Conservation (phyloP, 768 basidiomycete species). For the Collybia nuda region DNA sequence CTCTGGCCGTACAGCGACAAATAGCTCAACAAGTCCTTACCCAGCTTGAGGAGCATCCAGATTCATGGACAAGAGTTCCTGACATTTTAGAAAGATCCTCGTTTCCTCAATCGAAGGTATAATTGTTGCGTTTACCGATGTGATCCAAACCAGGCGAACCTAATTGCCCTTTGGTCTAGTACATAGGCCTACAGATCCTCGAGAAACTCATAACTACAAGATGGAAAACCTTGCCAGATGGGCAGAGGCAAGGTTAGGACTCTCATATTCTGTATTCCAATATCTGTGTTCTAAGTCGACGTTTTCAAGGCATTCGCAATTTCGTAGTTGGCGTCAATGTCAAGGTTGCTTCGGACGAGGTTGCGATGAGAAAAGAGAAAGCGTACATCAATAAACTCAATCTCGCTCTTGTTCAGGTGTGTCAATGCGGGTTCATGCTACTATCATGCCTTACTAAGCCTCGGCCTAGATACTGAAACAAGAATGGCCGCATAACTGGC, state of each 20-base stretch:
- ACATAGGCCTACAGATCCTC: conserved; percentile 94
- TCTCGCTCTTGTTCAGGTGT: conserved; percentile 89
- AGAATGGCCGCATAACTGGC: conserved; percentile 99
- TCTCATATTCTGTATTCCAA: neutral
- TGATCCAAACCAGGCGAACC: conserved; percentile 8
- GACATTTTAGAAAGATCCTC: conserved; percentile 84
- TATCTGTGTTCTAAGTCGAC: neutral
- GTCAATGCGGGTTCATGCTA: conserved; percentile 19
- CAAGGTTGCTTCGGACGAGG: conserved; percentile 91
- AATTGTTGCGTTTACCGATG: conserved; percentile 10
- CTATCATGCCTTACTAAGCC: conserved; percentile 10
- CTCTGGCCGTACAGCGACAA: conserved; percentile 69
- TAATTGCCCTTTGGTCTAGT: conserved; percentile 46
- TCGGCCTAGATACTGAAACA: conserved; percentile 87
- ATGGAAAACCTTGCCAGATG: conserved; percentile 95
- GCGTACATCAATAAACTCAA: conserved; percentile 96
- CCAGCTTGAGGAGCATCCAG: conserved; percentile 94
- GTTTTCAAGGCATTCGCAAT: conserved; percentile 80
- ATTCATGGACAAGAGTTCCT: conserved; percentile 97
- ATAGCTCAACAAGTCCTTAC: conserved; percentile 91
- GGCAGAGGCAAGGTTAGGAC: conserved; percentile 79
- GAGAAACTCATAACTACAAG: conserved; percentile 93
- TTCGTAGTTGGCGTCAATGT: conserved; percentile 94
- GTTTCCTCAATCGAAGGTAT: conserved; percentile 85
- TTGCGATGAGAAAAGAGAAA: conserved; percentile 87